Conservation (phyloP, 495 filamentous ascomycete genomes). For the Pyrenula massariospora region DNA sequence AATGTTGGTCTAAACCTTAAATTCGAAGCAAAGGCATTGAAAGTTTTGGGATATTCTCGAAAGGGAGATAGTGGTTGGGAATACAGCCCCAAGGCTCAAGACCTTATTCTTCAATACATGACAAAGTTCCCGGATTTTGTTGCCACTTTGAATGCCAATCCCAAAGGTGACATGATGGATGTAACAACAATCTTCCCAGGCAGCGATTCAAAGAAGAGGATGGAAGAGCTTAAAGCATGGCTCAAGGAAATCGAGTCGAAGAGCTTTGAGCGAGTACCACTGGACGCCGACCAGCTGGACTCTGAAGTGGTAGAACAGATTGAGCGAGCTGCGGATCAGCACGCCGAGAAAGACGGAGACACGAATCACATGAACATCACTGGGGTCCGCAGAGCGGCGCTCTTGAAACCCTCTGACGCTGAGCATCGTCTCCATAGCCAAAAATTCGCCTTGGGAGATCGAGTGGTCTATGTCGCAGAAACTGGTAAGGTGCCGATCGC, state of each 20-base stretch:
- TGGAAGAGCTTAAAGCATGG: slow-evolving; percentile 87
- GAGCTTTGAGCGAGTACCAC: slow-evolving; percentile 82
- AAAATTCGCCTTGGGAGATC: slow-evolving; percentile 73
- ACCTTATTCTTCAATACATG: slow-evolving; percentile 79
- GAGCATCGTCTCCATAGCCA: slow-evolving; percentile 84
- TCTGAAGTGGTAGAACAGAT: slow-evolving; percentile 76
- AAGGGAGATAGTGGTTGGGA: slow-evolving; percentile 82
- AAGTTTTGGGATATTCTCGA: slow-evolving; percentile 92
- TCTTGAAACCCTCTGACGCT: slow-evolving; percentile 84
- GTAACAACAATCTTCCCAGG: slow-evolving; percentile 81
- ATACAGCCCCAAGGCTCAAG: slow-evolving; percentile 75
- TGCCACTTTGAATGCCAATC: slow-evolving; percentile 66
- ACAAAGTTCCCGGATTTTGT: slow-evolving; percentile 90
- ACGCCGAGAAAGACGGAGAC: slow-evolving; percentile 24
- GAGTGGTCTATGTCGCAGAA: slow-evolving; percentile 84
- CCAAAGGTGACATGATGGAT: slow-evolving; percentile 58
- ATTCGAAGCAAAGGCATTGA: slow-evolving; percentile 88
- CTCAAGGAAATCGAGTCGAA: slow-evolving; percentile 80
- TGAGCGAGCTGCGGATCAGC: slow-evolving; percentile 63
- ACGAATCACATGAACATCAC: slow-evolving; percentile 45
- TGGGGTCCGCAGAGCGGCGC: slow-evolving; percentile 70
- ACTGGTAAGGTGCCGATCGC: slow-evolving; percentile 93
- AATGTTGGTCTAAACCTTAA: slow-evolving; percentile 95
- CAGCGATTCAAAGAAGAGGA: slow-evolving; percentile 50
- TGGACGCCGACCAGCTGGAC: slow-evolving; percentile 92